A percentile compares a stretch with the other conserved stretches of the same genome.
Conservation (phyloP, 2,329 filamentous ascomycete species). For the Colletotrichum zoysiae region DNA sequence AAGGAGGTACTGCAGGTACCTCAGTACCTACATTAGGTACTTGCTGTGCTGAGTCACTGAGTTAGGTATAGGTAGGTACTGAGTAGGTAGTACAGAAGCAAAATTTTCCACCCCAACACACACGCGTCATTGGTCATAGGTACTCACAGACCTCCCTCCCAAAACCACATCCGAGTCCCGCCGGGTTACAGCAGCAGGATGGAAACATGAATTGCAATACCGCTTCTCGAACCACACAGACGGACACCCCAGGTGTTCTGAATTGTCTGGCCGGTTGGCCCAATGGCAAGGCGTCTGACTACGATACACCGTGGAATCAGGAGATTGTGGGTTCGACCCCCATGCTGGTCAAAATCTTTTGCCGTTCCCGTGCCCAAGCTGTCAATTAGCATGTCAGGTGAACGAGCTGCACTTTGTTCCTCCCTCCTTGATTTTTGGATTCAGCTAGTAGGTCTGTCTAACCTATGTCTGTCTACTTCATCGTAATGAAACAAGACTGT, state of each 20-base stretch:
- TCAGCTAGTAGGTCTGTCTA: background rate
- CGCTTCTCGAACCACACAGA: background rate
- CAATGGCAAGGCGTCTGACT: constrained; percentile 60
- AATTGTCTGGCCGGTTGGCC: constrained; percentile 47
- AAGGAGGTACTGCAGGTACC: background rate
- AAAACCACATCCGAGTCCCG: background rate
- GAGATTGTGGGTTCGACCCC: constrained; percentile 43
- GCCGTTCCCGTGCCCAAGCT: background rate
- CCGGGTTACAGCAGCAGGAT: rapidly evolving
- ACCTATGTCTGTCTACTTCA: background rate
- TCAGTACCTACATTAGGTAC: too few relatives aligned
- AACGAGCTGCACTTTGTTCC: background rate
- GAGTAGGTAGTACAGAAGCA: too few relatives aligned
- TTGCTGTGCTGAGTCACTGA: too few relatives aligned
- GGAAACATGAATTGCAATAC: background rate
- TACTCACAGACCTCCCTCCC: too few relatives aligned
- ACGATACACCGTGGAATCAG: constrained; percentile 47
- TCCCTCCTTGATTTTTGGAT: background rate
- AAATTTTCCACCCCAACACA: background rate
- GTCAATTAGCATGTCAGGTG: rapidly evolving
- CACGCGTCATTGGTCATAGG: background rate
- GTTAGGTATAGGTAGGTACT: too few relatives aligned
- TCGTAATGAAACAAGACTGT: background rate
- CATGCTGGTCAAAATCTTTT: constrained; percentile 38
- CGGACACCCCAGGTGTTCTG: background rate